These are phyloP conservation scores for Scheffersomyces spartinae DNA, from an alignment of 805 yeast species.

Conservation along the genomic window DNA sequence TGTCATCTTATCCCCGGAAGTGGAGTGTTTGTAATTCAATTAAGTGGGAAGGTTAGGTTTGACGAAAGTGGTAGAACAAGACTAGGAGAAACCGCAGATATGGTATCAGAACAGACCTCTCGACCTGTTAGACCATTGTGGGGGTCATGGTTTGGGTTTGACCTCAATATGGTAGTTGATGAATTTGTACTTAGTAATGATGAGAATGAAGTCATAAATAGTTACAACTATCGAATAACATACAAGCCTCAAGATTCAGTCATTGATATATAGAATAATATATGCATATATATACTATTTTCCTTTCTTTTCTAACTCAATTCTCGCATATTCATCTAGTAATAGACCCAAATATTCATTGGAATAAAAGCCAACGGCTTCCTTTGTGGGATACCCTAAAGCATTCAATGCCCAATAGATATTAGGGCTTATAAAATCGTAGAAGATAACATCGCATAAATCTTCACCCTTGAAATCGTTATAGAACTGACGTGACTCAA, in stretches of 20 bases:
- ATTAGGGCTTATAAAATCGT: slow-evolving; percentile 52
- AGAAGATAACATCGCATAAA: slow-evolving; percentile 60
- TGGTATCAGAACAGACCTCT: slow-evolving; percentile 8
- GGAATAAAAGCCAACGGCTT: slow-evolving; percentile 14
- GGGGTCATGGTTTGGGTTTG: slow-evolving; percentile 33
- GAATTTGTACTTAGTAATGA: slow-evolving; percentile 15
- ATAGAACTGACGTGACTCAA: slow-evolving; percentile 36
- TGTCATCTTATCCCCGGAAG: slow-evolving; percentile 36
- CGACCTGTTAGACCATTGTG: slow-evolving; percentile 16
- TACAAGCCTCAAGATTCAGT: slow-evolving; percentile 28
- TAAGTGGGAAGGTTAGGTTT: slow-evolving; percentile 29
- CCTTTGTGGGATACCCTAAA: slow-evolving; percentile 12
- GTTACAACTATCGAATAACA: slow-evolving; percentile 27
- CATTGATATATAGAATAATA: slow-evolving; percentile 10
- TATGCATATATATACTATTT: background rate
- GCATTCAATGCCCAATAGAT: slow-evolving; percentile 19
- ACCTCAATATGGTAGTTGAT: slow-evolving; percentile 25
- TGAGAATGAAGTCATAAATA: slow-evolving; percentile 20
- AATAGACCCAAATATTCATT: slow-evolving; percentile 20
- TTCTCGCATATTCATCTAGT: slow-evolving; percentile 17
- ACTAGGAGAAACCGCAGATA: slow-evolving; percentile 28
- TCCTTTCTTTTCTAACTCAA: background rate
- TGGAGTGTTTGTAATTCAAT: slow-evolving; percentile 22
- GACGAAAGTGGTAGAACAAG: slow-evolving; percentile 32
- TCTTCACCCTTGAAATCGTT: slow-evolving; percentile 10